A percentile compares a stretch with the other conserved stretches of the same genome.
Evolutionary conservation across 495 filamentous ascomycete genomes (phyloP).

Genomic region (Massariosphaeria phaeospora): DNA sequence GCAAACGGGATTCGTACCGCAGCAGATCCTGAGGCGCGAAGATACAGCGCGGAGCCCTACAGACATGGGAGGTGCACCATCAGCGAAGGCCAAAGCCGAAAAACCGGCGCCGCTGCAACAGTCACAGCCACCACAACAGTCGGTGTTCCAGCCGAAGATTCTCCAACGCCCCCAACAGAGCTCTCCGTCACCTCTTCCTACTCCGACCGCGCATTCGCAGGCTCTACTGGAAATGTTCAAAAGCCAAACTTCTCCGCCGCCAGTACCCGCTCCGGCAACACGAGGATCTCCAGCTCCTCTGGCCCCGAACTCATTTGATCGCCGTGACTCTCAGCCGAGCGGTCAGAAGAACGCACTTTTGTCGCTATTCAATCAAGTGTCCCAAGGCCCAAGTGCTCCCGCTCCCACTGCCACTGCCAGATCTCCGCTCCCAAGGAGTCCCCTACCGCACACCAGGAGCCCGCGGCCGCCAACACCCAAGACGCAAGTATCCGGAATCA

Average conservation of each 20-base stretch:
- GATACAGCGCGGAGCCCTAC: slow-evolving; percentile 9
- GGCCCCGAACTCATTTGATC: slow-evolving; percentile 34
- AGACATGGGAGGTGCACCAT: no score
- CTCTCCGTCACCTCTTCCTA: background rate
- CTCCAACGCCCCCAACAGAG: slow-evolving; percentile 34
- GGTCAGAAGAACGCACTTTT: slow-evolving; percentile 66
- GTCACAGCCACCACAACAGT: slow-evolving; percentile 35
- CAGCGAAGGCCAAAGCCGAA: no score
- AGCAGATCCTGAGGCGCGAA: slow-evolving; percentile 14
- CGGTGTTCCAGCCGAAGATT: slow-evolving; percentile 58
- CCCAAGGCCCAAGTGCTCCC: slow-evolving; percentile 34
- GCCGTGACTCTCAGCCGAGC: slow-evolving; percentile 36
- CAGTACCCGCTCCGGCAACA: slow-evolving; percentile 27
- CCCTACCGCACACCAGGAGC: slow-evolving; percentile 22
- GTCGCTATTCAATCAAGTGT: slow-evolving; percentile 64
- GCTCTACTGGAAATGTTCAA: background rate
- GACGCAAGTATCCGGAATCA: slow-evolving; percentile 20
- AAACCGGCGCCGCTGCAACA: no score
- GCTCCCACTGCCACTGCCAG: slow-evolving; percentile 30
- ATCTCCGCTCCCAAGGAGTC: slow-evolving; percentile 8
- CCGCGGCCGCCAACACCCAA: slow-evolving; percentile 39
- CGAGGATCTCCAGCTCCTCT: slow-evolving; percentile 25
- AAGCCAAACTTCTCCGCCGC: slow-evolving; percentile 5
- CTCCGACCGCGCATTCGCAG: background rate
- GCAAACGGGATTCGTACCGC: slow-evolving; percentile 15